These are phyloP conservation scores for Plantago major DNA, from an alignment of 257 asterid species.

Conservation along the genomic window DNA sequence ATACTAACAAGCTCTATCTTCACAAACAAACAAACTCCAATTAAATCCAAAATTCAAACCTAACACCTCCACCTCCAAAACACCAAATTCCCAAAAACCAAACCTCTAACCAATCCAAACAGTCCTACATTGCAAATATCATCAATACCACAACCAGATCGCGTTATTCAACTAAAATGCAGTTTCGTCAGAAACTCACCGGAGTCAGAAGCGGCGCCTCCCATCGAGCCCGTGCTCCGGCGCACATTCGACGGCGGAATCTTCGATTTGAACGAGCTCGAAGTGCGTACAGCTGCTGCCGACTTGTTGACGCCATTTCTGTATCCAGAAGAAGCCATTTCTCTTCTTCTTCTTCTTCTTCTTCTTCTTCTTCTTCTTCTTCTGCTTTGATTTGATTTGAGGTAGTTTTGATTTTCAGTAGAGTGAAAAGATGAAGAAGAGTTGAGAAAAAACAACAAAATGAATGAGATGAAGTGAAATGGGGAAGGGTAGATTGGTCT, in stretches of 20 bases:
- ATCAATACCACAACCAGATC: constrained; percentile 37
- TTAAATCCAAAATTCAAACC: neutral
- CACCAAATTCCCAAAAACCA: neutral
- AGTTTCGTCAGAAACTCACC: constrained; percentile 41
- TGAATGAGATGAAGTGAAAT: too few species aligned
- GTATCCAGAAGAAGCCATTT: neutral
- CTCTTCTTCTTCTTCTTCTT: too few species aligned
- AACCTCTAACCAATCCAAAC: neutral
- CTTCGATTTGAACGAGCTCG: constrained; percentile 87
- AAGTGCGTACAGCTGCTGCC: constrained; percentile 47
- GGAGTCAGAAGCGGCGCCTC: constrained; percentile 45
- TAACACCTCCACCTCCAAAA: constrained; percentile 8
- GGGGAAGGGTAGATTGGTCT: constrained; percentile 26
- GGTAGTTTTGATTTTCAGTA: too few species aligned
- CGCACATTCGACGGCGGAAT: constrained; percentile 58
- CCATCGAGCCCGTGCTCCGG: constrained; percentile 55
- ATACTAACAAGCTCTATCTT: too few species aligned
- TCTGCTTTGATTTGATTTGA: too few species aligned
- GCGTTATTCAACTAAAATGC: constrained; percentile 15
- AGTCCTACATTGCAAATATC: constrained; percentile 15
- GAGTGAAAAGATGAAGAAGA: too few species aligned
- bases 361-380: too few species aligned
- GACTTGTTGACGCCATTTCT: constrained; percentile 63
- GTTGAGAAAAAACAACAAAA: too few species aligned
- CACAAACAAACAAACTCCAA: neutral